phyloP scores from a whole-genome alignment of 2,329 filamentous ascomycete species.

The Dothiorella sarmentorum region DNA sequence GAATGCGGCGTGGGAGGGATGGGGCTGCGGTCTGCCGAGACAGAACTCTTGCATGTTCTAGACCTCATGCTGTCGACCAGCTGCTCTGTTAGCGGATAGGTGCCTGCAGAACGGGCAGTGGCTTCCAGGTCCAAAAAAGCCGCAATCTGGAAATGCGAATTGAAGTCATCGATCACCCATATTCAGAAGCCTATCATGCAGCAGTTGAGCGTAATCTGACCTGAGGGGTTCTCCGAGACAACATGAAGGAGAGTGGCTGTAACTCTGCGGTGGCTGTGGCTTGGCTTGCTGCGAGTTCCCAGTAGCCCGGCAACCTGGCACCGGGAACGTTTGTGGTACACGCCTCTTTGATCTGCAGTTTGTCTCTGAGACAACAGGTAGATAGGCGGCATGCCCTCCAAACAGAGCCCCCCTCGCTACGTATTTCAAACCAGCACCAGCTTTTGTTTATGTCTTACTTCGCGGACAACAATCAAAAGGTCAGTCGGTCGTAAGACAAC shows the following conservation, averaged over 20 bases:
- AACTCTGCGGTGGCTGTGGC: too few species aligned
- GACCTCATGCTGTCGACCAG: too few species aligned
- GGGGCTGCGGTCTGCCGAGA: too few species aligned
- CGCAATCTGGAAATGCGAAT: not conserved
- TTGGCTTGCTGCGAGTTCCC: not conserved
- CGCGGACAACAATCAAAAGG: not conserved
- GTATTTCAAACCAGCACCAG: not conserved
- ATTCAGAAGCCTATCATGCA: not conserved
- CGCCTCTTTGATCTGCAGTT: not conserved
- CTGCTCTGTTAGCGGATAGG: too few species aligned
- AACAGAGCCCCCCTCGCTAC: not conserved
- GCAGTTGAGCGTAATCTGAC: too few species aligned
- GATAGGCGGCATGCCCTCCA: not conserved
- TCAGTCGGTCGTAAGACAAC: not conserved
- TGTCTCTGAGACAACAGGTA: not conserved
- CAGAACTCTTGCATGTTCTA: too few species aligned
- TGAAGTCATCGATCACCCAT: not conserved
- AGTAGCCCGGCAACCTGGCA: not conserved
- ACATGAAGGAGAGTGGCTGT: too few species aligned
- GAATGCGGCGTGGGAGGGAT: too few species aligned
- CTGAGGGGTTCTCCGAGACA: too few species aligned
- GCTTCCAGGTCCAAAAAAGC: too few species aligned
- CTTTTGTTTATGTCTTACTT: not conserved
- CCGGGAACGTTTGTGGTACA: not conserved
- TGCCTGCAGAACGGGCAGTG: too few species aligned